Percentiles rank a stretch among this genome's conserved stretches.
phyloP scores from a whole-genome alignment of 495 filamentous ascomycete species.

The Aspergillus funiculosus region DNA sequence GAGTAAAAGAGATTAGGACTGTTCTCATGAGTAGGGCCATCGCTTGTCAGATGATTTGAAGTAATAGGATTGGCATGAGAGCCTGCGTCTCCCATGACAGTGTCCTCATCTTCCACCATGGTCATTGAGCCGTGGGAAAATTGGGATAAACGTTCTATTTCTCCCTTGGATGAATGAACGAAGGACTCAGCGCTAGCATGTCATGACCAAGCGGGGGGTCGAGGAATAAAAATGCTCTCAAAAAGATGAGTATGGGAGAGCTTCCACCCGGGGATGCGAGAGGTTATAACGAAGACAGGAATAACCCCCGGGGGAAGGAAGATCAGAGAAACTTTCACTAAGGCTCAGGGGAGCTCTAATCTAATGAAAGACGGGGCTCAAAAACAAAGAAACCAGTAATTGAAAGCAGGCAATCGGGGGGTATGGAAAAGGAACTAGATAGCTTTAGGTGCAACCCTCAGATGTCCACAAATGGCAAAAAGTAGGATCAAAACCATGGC shows the following conservation, averaged over 20 bases:
- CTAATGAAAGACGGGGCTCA: neutral
- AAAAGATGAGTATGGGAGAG: neutral
- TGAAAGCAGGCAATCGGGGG: neutral
- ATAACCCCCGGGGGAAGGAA: too few relatives aligned
- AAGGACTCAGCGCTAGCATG: conserved; percentile 9
- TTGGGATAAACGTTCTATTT: conserved; percentile 1
- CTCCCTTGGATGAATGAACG: conserved; percentile 4
- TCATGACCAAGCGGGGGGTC: conserved; percentile 21
- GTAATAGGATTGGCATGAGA: conserved; percentile 19
- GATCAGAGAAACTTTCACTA: too few relatives aligned
- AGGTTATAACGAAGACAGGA: neutral
- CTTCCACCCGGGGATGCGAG: neutral
- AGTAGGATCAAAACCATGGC: conserved; percentile 5
- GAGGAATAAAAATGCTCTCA: neutral
- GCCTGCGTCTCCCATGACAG: conserved; percentile 34
- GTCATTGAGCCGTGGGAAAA: conserved; percentile 7
- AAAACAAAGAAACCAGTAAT: neutral
- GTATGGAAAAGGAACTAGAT: conserved; percentile 12
- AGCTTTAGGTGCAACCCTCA: conserved; percentile 11
- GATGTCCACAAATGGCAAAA: neutral
- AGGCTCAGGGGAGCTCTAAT: too few relatives aligned
- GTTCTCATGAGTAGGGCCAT: conserved; percentile 10
- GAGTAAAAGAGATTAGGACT: conserved; percentile 17
- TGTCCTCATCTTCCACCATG: conserved; percentile 40
- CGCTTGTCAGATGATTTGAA: conserved; percentile 14